Evolutionary conservation across 2,329 filamentous ascomycete genomes (phyloP).

Genomic region (Pseudogymnoascus sp.): DNA sequence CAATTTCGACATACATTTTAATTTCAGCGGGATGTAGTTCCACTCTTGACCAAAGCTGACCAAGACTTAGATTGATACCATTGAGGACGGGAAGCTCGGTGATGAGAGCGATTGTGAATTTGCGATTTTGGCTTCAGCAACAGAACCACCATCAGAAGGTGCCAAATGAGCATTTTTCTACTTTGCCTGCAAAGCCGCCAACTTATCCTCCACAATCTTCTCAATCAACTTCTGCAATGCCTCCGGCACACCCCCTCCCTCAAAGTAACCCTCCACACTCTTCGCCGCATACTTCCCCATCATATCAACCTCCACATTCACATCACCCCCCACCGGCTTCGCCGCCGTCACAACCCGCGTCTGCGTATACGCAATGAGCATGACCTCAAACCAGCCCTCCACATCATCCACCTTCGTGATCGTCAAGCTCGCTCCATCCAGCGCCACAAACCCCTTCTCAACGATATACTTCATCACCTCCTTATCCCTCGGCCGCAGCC

Average conservation of each 20-base stretch:
- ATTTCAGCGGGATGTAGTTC: not conserved
- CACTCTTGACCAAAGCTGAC: not conserved
- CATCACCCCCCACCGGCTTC: slow-evolving; percentile 28
- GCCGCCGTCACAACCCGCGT: slow-evolving; percentile 61
- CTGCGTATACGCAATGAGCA: slow-evolving; percentile 96
- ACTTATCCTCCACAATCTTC: slow-evolving; percentile 63
- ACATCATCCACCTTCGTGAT: slow-evolving; percentile 77
- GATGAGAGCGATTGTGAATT: not conserved
- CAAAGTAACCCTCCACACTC: slow-evolving; percentile 74
- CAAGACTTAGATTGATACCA: not conserved
- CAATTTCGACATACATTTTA: not conserved
- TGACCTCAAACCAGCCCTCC: slow-evolving; percentile 84
- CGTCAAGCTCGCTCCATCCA: slow-evolving; percentile 92
- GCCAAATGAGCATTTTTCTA: not conserved
- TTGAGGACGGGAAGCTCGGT: not conserved
- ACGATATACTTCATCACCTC: slow-evolving; percentile 78
- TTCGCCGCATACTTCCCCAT: slow-evolving; percentile 81
- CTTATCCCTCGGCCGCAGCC: slow-evolving; percentile 62
- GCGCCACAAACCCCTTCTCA: slow-evolving; percentile 89
- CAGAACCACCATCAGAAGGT: not conserved
- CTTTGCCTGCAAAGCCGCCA: slow-evolving; percentile 31
- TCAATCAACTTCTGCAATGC: slow-evolving; percentile 64
- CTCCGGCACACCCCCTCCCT: slow-evolving; percentile 42
- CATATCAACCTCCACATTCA: slow-evolving; percentile 31
- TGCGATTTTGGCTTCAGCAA: not conserved